Base-by-base conservation (phyloP, 441 rosid species). In the Euphorbia schlechtendalii region DNA sequence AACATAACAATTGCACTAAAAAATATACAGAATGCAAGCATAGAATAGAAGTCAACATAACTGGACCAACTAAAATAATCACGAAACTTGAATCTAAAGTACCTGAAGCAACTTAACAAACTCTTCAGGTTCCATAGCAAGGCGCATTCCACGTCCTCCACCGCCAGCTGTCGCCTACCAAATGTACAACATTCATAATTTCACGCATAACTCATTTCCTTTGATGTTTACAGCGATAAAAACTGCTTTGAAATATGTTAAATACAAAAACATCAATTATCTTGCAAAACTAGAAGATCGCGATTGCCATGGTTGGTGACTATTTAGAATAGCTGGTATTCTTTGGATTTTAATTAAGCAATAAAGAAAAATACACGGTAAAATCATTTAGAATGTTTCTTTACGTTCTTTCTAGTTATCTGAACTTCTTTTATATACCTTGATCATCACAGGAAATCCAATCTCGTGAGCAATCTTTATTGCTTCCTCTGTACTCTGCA, bases 131-230 rank as follows among this genome's bases (percentile, higher is more conserved):
- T 85, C 94, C 71, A 86, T 92, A 62, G 98, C 97, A 65, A 92
- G 96, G 65, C 97, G 96, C 97, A 92, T 92, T 67, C 98, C 98
- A 78, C 97, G 94, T 60, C 97, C 97, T 68, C 98, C 98, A 80
- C 98, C 98, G 78, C 98, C 96, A n/a, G 98, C 96, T 63, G 97
- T 92, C 75, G 98, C 98, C 98, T 92, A 66, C 27, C 74, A 69
- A 65, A 52, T 65, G 71, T 27, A 71, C 65, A 72, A 36, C 22
- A 7, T 54, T 57, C 56, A 45, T 28, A 65, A 20, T 30, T 15
- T 45, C 24, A 22, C 2, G 46, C 22, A 52, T 43, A 12, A 21
- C 38, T 55, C 70, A 69, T 65, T 61, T 48, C 10, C 38, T 56
- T 56, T n/a, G 45, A 27, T 18, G 57, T 52, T 59, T 27, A 1